A percentile compares a stretch with the other conserved stretches of the same genome.
Evolutionary conservation across 2,329 filamentous ascomycete genomes (phyloP).

Genomic region (Sporothrix sp.): DNA sequence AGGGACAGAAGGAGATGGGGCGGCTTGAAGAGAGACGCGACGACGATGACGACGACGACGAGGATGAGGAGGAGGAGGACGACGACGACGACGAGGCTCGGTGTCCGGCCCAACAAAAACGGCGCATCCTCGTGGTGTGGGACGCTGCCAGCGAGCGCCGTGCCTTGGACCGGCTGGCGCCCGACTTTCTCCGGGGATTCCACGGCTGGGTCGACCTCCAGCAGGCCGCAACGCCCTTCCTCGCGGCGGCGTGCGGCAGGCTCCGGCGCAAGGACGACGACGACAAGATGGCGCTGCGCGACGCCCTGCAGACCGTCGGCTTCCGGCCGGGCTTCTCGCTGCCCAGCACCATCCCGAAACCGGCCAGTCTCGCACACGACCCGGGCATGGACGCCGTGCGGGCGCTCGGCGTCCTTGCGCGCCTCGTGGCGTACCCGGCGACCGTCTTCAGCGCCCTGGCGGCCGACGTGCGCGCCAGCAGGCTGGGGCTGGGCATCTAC

Average conservation of each 20-base stretch:
- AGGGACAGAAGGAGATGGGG: not conserved
- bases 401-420: not conserved
- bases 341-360: no score
- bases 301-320: not conserved
- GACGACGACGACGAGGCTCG: not conserved
- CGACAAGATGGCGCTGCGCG: not conserved
- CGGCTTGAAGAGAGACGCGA: not conserved
- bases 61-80: no score
- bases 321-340: not conserved
- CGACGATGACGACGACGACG: not conserved
- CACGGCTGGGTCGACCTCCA: not conserved
- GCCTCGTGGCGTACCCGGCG: not conserved
- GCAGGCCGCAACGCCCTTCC: not conserved
- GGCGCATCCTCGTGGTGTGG: not conserved
- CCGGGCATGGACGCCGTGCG: constrained; percentile 1
- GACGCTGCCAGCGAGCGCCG: not conserved
- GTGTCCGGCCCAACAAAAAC: not conserved
- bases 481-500: no score
- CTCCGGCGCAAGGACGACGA: no score
- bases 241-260: not conserved
- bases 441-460: not conserved
- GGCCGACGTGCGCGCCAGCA: not conserved
- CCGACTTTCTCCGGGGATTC: not conserved
- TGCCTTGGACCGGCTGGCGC: not conserved
- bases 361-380: not conserved